Percentiles rank a stretch among this genome's conserved stretches.
Evolutionary conservation across 2,329 filamentous ascomycete genomes (phyloP).

Genomic region (Calonectria fujianensis): DNA sequence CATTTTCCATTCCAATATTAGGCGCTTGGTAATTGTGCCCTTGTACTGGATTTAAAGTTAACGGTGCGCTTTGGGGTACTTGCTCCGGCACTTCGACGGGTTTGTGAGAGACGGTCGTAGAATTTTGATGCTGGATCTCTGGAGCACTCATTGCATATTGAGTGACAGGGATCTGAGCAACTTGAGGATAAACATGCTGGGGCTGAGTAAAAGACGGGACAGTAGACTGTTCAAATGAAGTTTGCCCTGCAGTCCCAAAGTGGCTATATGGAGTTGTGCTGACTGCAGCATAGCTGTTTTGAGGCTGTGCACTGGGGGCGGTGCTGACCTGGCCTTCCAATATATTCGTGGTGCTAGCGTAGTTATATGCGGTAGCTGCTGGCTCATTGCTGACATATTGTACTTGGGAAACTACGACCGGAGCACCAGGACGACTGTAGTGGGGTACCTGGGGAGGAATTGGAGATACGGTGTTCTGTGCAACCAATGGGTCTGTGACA

Average conservation of each 20-base stretch:
- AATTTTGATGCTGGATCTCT: not conserved
- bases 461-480: too few species aligned
- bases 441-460: not conserved
- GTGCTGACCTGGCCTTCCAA: not conserved
- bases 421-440: not conserved
- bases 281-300: not conserved
- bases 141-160: not conserved
- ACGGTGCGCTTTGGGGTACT: not conserved
- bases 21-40: not conserved
- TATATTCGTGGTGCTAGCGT: not conserved
- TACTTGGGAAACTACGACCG: not conserved
- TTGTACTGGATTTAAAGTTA: not conserved
- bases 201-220: not conserved
- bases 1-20: not conserved
- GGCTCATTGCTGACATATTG: not conserved
- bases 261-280: not conserved
- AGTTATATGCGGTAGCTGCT: not conserved
- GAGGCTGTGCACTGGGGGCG: not conserved
- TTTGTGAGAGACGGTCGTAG: not conserved
- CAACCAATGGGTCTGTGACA: not conserved
- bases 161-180: not conserved
- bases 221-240: not conserved
- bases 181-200: not conserved
- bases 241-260: not conserved
- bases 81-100: not conserved